Evolutionary conservation across 805 yeast genomes (phyloP), one percentile per base, ranked within the genome.

Genomic region (Kodamaea sagamina): DNA sequence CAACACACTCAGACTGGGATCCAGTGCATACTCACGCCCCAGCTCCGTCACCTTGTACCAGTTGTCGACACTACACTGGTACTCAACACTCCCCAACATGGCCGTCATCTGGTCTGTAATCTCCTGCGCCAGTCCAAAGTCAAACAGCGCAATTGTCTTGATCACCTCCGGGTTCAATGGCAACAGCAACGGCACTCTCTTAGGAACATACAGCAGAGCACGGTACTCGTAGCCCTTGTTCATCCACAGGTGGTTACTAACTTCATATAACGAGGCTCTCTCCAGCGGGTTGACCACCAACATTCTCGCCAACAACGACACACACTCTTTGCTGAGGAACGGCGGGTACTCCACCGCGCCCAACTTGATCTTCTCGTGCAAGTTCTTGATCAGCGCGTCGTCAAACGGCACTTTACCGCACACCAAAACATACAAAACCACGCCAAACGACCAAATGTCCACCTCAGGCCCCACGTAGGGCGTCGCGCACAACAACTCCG

Each of bases 351-450:
- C 96, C 8, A 93, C 96, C 49, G 81, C 75, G 31, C 98, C 99
- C 52, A 82, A 79, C 61, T 92, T 93, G 61, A 93, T 93, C 63
- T 90, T 90, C 50, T 89, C 95, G 62, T 93, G 99, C 54, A 93
- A 73, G 1, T 86, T 90, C 36, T 90, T 83, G 50, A 95, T 95
- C 52, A 87, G 82, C 56, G 89, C 95, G 60, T 93, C 98, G 63
- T 93, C 99, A 62, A 93, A 93, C 6, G 99, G 99, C 10, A 93
- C 98, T 62, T 89, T 90, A 43, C 99, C 99, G 62, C 97, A 90
- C 2, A 93, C 97, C 47, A 93, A 72, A 6, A 93, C 99, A 59
- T 89, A 93, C 39, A 93, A 68, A 0, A 93, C 98, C 24, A 93
- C 96, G 50, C 99, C 99, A 72, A 90, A 92, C 2, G 97, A 88